Evolutionary conservation across 2,329 filamentous ascomycete genomes (phyloP), one percentile per base, ranked within the genome.

Genomic region (Cytospora chrysosperma): DNA sequence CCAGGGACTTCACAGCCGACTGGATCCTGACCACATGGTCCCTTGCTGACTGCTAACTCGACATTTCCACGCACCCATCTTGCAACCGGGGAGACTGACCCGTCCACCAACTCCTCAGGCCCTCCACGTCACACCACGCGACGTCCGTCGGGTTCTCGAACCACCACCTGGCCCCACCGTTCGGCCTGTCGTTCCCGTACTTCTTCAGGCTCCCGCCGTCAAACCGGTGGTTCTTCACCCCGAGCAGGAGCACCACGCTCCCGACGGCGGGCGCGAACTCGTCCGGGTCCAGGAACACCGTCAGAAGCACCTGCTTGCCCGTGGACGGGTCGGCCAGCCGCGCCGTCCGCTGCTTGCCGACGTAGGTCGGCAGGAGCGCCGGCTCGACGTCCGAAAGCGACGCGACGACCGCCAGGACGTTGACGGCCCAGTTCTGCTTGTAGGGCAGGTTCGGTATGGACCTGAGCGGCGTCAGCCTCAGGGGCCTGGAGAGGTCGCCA

Each of bases 391-490:
- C 75, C 0, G 80, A 81, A 4, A 85, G 72, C 1, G 78, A 77
- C 0, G 75, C 72, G 4, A 85, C 65, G n/a, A 86, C 75, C 61
- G 77, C 82, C 4, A 86, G 77, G 8, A 84, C 74, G 65, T 85
- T 85, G 70, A 82, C 78, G 53, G 80, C 81, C 83, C 82, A 86
- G 69, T 86, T 86, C 64, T 85, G 82, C 59, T 80, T 79, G 72
- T 83, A 85, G 1, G 82, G 83, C 1, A 86, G 76, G 64, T 79
- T 74, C 0, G 82, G 81, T 56, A 86, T 80, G 8, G 78, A 74
- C 54, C 76, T 76, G 15, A 86, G 75, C 4, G 76, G 75, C 0
- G 82, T 85, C 30, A 86, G 79, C 67, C 82, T 85, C 19, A 84
- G 74, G 0, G 82, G 81, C 0, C 72, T 74, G 28, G 75, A 75